phyloP scores from a whole-genome alignment of 2,329 filamentous ascomycete species.

The Epichloe elymi region DNA sequence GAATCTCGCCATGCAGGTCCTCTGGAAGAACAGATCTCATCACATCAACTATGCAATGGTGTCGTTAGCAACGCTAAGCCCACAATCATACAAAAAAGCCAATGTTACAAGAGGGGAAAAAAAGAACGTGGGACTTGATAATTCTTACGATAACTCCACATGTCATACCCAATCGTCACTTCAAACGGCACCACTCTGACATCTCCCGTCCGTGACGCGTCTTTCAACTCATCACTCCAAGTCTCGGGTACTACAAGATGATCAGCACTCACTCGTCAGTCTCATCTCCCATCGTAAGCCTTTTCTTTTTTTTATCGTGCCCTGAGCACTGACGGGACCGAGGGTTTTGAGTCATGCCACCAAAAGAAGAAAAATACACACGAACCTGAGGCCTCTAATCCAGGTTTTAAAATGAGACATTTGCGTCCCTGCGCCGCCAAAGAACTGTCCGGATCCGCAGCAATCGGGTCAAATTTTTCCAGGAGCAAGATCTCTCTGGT shows the following conservation, averaged over 20 bases:
- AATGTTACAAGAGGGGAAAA: background rate
- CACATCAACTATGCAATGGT: conserved; percentile 54
- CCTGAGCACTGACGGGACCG: background rate
- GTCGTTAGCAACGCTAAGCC: background rate
- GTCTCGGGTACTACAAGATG: conserved; percentile 40
- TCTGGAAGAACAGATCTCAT: conserved; percentile 71
- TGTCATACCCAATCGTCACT: conserved; percentile 65
- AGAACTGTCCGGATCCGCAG: conserved; percentile 45
- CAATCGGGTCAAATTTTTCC: conserved; percentile 51
- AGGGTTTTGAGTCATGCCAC: background rate
- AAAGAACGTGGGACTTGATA: background rate
- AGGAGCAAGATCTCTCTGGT: conserved; percentile 52
- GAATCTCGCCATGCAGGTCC: conserved; percentile 66
- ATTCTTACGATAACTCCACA: conserved; percentile 69
- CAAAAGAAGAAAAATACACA: conserved; percentile 2
- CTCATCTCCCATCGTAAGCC: background rate
- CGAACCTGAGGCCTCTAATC: conserved; percentile 39
- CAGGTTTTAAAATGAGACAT: conserved; percentile 46
- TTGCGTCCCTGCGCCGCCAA: conserved; percentile 43
- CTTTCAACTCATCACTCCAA: conserved; percentile 58
- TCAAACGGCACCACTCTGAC: conserved; percentile 63
- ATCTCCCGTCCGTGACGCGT: conserved; percentile 55
- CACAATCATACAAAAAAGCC: conserved; percentile 9
- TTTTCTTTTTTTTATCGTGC: background rate
- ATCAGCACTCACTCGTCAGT: background rate